Conservation (phyloP, 2,329 filamentous ascomycete genomes). For the Fusarium sp. region DNA sequence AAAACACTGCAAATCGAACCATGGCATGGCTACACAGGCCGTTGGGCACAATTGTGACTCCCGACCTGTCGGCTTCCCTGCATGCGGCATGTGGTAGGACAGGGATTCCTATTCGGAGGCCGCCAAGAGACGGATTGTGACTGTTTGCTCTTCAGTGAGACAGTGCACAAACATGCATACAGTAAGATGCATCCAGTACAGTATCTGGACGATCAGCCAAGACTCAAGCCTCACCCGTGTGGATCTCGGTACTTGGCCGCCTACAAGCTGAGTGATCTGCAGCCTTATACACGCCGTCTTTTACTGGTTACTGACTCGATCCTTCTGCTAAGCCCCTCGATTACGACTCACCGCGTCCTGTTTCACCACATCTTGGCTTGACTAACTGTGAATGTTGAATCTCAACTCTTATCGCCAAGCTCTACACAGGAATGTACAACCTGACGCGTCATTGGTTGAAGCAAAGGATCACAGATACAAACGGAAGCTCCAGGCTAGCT, state of each 20-base stretch:
- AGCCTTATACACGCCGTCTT: constrained; percentile 29
- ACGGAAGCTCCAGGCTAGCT: constrained; percentile 26
- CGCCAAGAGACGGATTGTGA: constrained; percentile 5
- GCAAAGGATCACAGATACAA: constrained; percentile 4
- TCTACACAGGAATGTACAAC: constrained; percentile 28
- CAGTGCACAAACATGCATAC: not conserved
- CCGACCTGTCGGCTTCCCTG: constrained; percentile 6
- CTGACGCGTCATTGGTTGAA: constrained; percentile 32
- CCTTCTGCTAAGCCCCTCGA: constrained; percentile 15
- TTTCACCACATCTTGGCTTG: constrained; percentile 1
- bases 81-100: constrained; percentile 22
- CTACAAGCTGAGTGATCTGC: constrained; percentile 31
- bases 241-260: constrained; percentile 33
- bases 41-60: constrained; percentile 26
- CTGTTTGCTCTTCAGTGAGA: not conserved
- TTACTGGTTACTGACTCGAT: constrained; percentile 12
- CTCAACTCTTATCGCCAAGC: constrained; percentile 21
- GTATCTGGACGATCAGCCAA: constrained; percentile 25
- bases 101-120: constrained; percentile 14
- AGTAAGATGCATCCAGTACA: not conserved
- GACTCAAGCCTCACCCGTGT: constrained; percentile 36
- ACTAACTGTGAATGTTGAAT: not conserved
- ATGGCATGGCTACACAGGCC: not conserved
- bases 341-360: constrained; percentile 1
- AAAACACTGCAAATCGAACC: not conserved